These are phyloP conservation scores for Hydnum rufescens DNA, from an alignment of 768 basidiomycete species.

Conservation along the genomic window DNA sequence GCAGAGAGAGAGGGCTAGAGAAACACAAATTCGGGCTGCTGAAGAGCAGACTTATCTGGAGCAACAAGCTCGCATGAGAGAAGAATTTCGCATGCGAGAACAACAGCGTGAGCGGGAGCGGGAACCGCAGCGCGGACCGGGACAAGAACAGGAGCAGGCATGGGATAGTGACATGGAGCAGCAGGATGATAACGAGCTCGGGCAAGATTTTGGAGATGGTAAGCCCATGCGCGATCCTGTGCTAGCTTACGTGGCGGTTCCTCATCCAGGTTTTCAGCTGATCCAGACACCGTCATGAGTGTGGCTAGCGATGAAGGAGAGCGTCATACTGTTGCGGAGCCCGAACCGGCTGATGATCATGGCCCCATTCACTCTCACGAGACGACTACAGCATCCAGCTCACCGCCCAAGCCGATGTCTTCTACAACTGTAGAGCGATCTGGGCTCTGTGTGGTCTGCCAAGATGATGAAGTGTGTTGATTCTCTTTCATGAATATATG, in stretches of 20 bases:
- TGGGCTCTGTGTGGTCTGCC: constrained; percentile 80
- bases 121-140: too few species aligned
- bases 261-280: too few species aligned
- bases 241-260: too few species aligned
- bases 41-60: constrained; percentile 14
- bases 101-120: constrained; percentile 2
- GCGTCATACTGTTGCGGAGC: too few species aligned
- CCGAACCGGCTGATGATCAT: too few species aligned
- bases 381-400: neutral
- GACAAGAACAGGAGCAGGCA: too few species aligned
- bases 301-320: too few species aligned
- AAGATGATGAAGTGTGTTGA: constrained; percentile 47
- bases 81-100: constrained; percentile 4
- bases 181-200: neutral
- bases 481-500: too few species aligned
- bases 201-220: neutral
- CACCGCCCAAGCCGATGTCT: constrained; percentile 1
- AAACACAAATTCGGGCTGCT: constrained; percentile 25
- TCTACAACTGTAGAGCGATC: constrained; percentile 28
- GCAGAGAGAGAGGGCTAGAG: constrained; percentile 30
- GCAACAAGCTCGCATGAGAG: constrained; percentile 11
- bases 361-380: neutral
- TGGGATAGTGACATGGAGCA: neutral
- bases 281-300: too few species aligned
- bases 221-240: neutral